Evolutionary conservation across 176 grass and related monocot species (phyloP), one percentile per base, ranked within the genome.

Genomic region (Hordeum marinum): DNA sequence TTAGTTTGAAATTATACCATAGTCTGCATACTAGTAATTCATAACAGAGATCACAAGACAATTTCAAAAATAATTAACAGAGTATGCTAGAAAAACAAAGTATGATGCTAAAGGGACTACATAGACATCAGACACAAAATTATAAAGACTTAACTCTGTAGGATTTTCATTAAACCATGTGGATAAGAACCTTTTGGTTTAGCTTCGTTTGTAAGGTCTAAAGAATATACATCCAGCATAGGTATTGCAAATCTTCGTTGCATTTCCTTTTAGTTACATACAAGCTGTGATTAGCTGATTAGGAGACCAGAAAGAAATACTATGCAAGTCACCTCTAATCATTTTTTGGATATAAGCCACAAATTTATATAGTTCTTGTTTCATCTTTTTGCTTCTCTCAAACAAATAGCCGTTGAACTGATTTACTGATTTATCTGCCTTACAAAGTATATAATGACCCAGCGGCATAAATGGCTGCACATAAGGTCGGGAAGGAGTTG

Each of bases 131-230:
- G 8, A 35, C 52, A 3, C 26, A 29, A 72, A 39, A 55, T 1
- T 7, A 40, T 27, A 42, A 43, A 24, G 11, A 40, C 21, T 73
- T 62, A 5, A 68, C n/a, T 75, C 58, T 35, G 23, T 13, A 54
- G 41, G 31, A 68, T 63, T 88, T 89, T 67, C 43, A 74, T 65
- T 76, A 68, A 37, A 82, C 15, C 54, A 52, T 67, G 72, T 82
- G 34, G 18, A 78, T 8, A 72, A 77, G 72, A 73, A 82, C 61
- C 4, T 71, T 42, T 60, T 58, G 21, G 27, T 39, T 23, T 69
- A 77, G 83, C 31, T 62, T 48, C 14, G 12, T 70, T 68, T 62
- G 15, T 34, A 77, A 17, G 11, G 80, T 21, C 72, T 70, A 62
- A 27, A 48, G 23, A 83, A 72, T 24, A 62, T 71, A 63, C 1